These are phyloP conservation scores for Teratosphaeriaceae sp. DNA, from an alignment of 2,329 filamentous ascomycete species.

Conservation along the genomic window DNA sequence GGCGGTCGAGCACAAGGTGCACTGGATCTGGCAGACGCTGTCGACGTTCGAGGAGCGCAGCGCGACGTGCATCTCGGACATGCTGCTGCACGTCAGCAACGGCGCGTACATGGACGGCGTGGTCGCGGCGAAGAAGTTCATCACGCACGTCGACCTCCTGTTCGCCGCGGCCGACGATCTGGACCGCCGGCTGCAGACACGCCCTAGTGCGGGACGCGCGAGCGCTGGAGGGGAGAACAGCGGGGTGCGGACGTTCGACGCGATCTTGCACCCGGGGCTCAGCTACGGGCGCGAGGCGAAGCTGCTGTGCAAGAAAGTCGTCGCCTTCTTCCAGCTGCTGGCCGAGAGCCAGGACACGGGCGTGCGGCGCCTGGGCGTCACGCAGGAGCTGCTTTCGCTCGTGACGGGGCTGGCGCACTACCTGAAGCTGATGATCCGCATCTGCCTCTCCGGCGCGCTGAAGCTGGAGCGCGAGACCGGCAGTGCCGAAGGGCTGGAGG, in stretches of 20 bases:
- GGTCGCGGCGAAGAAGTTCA: slow-evolving; percentile 90
- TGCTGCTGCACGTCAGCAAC: slow-evolving; percentile 97
- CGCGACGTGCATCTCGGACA: slow-evolving; percentile 96
- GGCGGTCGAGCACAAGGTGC: slow-evolving; percentile 94
- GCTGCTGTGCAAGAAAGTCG: slow-evolving; percentile 98
- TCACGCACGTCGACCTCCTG: slow-evolving; percentile 88
- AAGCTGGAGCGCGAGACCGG: slow-evolving; percentile 81
- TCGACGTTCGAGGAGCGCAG: slow-evolving; percentile 97
- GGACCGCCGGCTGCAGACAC: slow-evolving; percentile 61
- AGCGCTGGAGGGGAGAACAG: slow-evolving; percentile 16
- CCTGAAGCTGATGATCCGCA: slow-evolving; percentile 92
- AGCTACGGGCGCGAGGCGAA: slow-evolving; percentile 96
- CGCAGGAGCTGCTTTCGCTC: slow-evolving; percentile 93
- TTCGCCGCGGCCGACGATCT: slow-evolving; percentile 84
- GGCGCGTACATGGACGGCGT: slow-evolving; percentile 94
- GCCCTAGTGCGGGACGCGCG: too few species aligned
- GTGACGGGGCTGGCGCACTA: slow-evolving; percentile 97
- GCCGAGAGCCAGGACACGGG: slow-evolving; percentile 91
- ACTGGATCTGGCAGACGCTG: slow-evolving; percentile 94
- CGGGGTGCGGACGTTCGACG: slow-evolving; percentile 26
- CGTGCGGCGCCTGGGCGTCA: slow-evolving; percentile 87
- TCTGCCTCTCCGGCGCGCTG: slow-evolving; percentile 87
- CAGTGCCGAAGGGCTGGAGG: slow-evolving; percentile 66
- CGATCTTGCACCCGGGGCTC: slow-evolving; percentile 53
- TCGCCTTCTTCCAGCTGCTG: slow-evolving; percentile 91